These are phyloP conservation scores for Clonostachys sp. DNA, from an alignment of 2,329 filamentous ascomycete genomes.

Conservation along the genomic window DNA sequence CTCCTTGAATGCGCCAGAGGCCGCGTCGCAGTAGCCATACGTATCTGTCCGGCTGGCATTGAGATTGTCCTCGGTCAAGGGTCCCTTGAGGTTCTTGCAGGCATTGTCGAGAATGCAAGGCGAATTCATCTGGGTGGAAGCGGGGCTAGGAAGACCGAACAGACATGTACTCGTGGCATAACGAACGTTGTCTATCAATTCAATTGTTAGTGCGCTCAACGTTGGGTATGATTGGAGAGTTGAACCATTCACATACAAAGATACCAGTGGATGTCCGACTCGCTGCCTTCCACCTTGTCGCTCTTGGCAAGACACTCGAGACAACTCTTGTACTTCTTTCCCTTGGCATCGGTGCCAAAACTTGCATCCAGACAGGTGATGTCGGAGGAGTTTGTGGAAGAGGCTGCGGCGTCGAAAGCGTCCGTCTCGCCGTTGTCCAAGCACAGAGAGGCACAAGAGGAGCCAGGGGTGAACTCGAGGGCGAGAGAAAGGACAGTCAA, in stretches of 20 bases:
- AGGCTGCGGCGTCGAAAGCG: conserved; percentile 21
- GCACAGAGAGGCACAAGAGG: conserved; percentile 42
- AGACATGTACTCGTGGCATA: conserved; percentile 43
- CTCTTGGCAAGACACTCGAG: conserved; percentile 41
- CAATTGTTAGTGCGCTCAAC: neutral
- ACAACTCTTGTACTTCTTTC: conserved; percentile 42
- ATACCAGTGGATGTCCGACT: conserved; percentile 39
- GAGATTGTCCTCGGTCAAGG: conserved; percentile 26
- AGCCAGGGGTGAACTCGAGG: conserved; percentile 44
- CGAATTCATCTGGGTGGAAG: conserved; percentile 20
- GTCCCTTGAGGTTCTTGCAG: conserved; percentile 30
- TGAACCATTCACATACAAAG: conserved; percentile 31
- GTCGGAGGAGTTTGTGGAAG: conserved; percentile 38
- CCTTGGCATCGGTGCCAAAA: conserved; percentile 26
- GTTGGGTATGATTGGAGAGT: neutral
- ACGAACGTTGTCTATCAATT: conserved; percentile 38
- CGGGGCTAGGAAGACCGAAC: conserved; percentile 25
- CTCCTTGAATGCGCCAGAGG: conserved; percentile 21
- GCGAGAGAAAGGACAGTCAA: conserved; percentile 10
- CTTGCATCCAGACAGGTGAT: conserved; percentile 38
- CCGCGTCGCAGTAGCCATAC: conserved; percentile 35
- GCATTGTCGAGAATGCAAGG: conserved; percentile 36
- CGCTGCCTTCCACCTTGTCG: conserved; percentile 25
- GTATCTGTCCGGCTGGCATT: conserved; percentile 12
- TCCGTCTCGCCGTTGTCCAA: conserved; percentile 29